Base-by-base conservation (phyloP, 257 asterid species). In the Fraxinus anomala region DNA sequence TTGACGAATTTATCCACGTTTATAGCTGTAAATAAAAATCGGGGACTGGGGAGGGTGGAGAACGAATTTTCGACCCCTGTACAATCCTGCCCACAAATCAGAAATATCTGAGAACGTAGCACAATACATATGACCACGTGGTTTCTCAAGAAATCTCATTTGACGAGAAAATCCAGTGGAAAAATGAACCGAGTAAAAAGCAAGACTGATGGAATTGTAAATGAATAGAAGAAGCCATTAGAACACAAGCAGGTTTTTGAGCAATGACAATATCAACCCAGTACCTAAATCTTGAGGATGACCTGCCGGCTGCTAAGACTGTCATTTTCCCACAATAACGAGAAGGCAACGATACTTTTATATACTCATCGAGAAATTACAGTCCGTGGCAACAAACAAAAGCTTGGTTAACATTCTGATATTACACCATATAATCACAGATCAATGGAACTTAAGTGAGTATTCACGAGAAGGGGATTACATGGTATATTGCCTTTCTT, bases 361-460 rank as follows among this genome's bases (percentile, higher is more conserved):
- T 40, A 40, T 40, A 40, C 47, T 40, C 5, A 33, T 19, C 0
- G 7, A 54, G 65, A 54, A 54, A 54, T 54, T 56, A n/a, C 6
- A 1, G n/a, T 9, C 69, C 31, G 12, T 11, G 8, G 13, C 19
- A 13, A 24, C 8, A 63, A 26, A 26, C 36, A 63, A 26, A 63
- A 63, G 19, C 34, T 63, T 24, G 19, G 3, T 63, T 11, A 63
- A 63, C 33, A 63, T 26, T 63, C 36, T 24, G 34, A 23, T 26
- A 63, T 63, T 16, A 63, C 14, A 16, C 69, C 68, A 61, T 24
- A 24, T 10, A 12, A 63, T 63, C 17, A 12, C 69, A 63, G 17
- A 68, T 73, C 72, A 7, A 4, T 73, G 23, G 67, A 40, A 66
- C 17, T 70, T 26, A 76, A 79, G 80, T 59, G 51, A 72, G 80